Percentiles rank a stretch among this genome's conserved stretches.
phyloP scores from a whole-genome alignment of 2,329 filamentous ascomycete genomes.

The Xylaria sp. region DNA sequence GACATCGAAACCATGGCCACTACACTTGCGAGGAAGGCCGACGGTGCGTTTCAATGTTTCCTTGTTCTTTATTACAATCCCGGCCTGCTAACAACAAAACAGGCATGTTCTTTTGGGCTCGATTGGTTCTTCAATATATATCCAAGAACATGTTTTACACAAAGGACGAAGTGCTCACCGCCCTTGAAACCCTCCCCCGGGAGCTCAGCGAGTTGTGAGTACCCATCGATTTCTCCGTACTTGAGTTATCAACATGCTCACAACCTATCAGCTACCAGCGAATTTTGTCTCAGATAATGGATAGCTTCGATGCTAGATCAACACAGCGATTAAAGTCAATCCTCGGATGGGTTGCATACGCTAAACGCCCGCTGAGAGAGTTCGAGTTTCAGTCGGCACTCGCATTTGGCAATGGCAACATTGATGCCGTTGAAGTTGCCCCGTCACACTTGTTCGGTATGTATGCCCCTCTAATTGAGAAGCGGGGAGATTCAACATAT shows the following conservation, averaged over 20 bases:
- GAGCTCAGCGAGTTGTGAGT: conserved; percentile 10
- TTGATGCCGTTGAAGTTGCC: not conserved
- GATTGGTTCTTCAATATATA: conserved; percentile 12
- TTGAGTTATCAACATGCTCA: too few species aligned
- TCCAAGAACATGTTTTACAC: conserved; percentile 13
- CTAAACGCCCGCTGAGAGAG: conserved; percentile 5
- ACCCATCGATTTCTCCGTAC: too few species aligned
- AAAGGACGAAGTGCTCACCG: not conserved
- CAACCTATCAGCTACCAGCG: conserved; percentile 15
- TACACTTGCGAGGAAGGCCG: conserved; percentile 6
- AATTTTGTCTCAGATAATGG: conserved; percentile 10
- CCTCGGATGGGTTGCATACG: conserved; percentile 14
- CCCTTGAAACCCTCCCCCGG: conserved; percentile 2
- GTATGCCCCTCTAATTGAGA: conserved; percentile 15
- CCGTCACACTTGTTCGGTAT: conserved; percentile 17
- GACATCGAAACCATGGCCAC: conserved; percentile 7
- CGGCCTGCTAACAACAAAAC: not conserved
- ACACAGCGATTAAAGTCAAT: conserved; percentile 8
- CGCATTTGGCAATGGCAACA: not conserved
- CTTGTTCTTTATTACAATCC: too few species aligned
- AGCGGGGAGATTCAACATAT: conserved; percentile 9
- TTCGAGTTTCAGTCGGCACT: conserved; percentile 17
- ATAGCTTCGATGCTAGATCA: conserved; percentile 7
- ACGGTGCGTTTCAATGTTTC: conserved; percentile 13
- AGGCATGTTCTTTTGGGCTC: conserved; percentile 20